Percentiles rank a stretch among this genome's conserved stretches.
Evolutionary conservation across 1,284 basidiomycete species (phyloP).

Genomic region (Gymnopus androsaceus): DNA sequence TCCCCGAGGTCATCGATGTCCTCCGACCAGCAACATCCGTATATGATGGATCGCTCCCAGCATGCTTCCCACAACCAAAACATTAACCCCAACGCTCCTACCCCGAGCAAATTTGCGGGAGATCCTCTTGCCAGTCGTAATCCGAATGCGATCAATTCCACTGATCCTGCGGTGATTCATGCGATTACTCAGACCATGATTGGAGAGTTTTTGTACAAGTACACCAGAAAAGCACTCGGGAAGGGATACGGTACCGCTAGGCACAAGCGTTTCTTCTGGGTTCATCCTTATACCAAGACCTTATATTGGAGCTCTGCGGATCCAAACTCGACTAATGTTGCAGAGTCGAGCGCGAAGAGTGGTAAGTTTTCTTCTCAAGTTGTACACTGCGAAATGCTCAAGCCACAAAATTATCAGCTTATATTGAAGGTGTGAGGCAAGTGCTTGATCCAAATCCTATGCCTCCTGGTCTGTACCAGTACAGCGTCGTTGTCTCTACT

Average conservation of each 20-base stretch:
- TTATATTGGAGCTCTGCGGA: conserved; percentile 97
- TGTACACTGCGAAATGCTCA: no score
- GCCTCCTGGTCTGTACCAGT: conserved; percentile 90
- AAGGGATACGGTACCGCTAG: conserved; percentile 89
- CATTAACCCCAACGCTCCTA: not conserved
- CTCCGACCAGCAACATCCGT: conserved; percentile 65
- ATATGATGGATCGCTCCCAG: conserved; percentile 26
- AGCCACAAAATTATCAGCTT: conserved; percentile 59
- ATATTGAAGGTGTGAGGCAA: conserved; percentile 88
- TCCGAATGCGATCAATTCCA: conserved; percentile 45
- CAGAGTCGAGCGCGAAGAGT: conserved; percentile 94
- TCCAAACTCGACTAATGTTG: conserved; percentile 84
- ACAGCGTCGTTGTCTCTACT: conserved; percentile 92
- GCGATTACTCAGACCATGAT: conserved; percentile 99
- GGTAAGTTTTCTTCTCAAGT: conserved; percentile 57
- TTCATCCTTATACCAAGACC: conserved; percentile 98
- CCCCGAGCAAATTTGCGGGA: conserved; percentile 14
- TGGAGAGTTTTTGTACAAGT: conserved; percentile 98
- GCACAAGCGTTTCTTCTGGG: conserved; percentile 98
- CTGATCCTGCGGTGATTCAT: conserved; percentile 88
- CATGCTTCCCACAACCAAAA: conserved; percentile 4
- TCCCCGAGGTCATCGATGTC: conserved; percentile 79
- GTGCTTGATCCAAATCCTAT: conserved; percentile 92
- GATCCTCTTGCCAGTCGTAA: not conserved
- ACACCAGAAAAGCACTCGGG: conserved; percentile 89